phyloP scores from a whole-genome alignment of 78 protist species.

The Cyanophora paradoxa region DNA sequence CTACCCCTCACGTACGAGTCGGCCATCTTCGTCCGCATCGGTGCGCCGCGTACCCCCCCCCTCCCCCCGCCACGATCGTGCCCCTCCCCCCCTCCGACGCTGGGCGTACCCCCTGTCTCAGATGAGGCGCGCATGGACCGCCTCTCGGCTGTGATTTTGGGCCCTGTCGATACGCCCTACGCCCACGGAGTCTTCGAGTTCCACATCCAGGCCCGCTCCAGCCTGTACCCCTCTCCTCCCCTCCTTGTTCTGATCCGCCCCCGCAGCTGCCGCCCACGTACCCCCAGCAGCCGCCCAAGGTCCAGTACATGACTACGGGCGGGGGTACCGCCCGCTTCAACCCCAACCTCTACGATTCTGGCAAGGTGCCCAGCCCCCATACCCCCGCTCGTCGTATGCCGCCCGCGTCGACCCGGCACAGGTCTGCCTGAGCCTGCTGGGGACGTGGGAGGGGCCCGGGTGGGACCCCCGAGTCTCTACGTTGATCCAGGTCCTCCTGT shows the following conservation, averaged over 20 bases:
- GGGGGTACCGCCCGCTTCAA: slow-evolving; percentile 45
- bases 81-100: no score
- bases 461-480: slow-evolving; percentile 22
- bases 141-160: slow-evolving; percentile 18
- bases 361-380: slow-evolving; percentile 26
- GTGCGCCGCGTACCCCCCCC: no score
- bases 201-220: no score
- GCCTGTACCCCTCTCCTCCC: no score
- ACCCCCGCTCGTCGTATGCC: neutral
- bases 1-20: no score
- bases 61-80: no score
- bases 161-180: slow-evolving; percentile 23
- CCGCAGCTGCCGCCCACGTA: slow-evolving; percentile 18
- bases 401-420: no score
- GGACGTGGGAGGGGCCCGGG: slow-evolving; percentile 40
- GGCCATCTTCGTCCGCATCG: no score
- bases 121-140: no score
- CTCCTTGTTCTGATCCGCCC: no score
- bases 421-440: slow-evolving; percentile 47
- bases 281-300: slow-evolving; percentile 30
- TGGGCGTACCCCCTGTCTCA: no score
- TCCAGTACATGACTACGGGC: slow-evolving; percentile 40
- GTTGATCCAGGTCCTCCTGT: slow-evolving; percentile 17
- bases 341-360: slow-evolving; percentile 60
- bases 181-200: slow-evolving; percentile 17